Evolutionary conservation across 2,329 filamentous ascomycete species (phyloP).

Genomic region (Xylariaceae sp.): DNA sequence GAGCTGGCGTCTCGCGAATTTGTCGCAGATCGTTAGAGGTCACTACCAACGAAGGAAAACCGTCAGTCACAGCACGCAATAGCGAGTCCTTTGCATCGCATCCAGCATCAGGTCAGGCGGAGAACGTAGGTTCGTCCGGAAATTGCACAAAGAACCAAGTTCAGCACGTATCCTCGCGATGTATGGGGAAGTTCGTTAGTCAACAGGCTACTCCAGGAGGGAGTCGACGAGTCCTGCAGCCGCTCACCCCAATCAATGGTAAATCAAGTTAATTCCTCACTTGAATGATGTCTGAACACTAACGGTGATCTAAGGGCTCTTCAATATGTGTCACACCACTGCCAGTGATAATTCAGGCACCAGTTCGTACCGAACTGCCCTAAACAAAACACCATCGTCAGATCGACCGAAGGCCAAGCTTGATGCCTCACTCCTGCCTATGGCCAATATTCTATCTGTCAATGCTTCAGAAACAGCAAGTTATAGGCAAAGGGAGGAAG

Average conservation of each 20-base stretch:
- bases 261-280: conserved; percentile 5
- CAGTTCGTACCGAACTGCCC: conserved; percentile 30
- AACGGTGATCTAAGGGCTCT: conserved; percentile 14
- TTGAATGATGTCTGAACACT: conserved; percentile 1
- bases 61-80: not conserved
- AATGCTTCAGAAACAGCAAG: conserved; percentile 36
- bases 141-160: conserved; percentile 3
- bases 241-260: conserved; percentile 20
- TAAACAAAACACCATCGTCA: conserved; percentile 20
- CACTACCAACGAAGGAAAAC: not conserved
- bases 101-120: conserved; percentile 5
- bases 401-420: conserved; percentile 8
- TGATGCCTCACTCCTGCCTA: conserved; percentile 11
- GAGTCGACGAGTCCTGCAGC: conserved; percentile 12
- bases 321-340: conserved; percentile 16
- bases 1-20: not conserved
- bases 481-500: conserved; percentile 36
- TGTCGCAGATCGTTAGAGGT: not conserved
- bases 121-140: conserved; percentile 1
- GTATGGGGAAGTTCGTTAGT: conserved; percentile 25
- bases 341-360: conserved; percentile 25
- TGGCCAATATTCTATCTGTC: conserved; percentile 20
- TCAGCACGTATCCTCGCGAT: conserved; percentile 23
- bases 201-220: conserved; percentile 20
- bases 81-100: conserved; percentile 12